These are phyloP conservation scores for Rugonectria rugulosa DNA, from an alignment of 2,329 filamentous ascomycete genomes.

Conservation along the genomic window DNA sequence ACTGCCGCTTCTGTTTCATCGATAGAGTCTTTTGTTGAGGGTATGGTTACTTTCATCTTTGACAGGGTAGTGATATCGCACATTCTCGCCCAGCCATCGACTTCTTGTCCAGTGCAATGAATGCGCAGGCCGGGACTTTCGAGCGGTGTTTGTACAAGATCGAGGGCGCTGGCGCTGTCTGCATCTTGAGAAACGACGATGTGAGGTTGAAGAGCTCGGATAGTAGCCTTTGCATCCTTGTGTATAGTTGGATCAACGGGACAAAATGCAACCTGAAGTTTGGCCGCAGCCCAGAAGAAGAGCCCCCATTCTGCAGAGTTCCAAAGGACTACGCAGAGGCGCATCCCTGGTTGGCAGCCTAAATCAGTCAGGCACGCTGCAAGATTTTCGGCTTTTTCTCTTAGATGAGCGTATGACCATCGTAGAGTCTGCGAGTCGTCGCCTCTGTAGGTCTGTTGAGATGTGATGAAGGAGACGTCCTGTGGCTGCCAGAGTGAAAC, in stretches of 20 bases:
- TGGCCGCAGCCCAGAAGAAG: constrained; percentile 47
- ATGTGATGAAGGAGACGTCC: constrained; percentile 10
- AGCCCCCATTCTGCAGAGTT: constrained; percentile 51
- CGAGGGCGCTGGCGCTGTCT: constrained; percentile 29
- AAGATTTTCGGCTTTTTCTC: constrained; percentile 34
- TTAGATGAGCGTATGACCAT: constrained; percentile 43
- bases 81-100: constrained; percentile 34
- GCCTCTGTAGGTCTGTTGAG: not conserved
- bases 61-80: constrained; percentile 11
- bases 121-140: constrained; percentile 25
- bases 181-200: constrained; percentile 45
- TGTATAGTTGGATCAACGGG: constrained; percentile 44
- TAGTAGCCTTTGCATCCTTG: constrained; percentile 33
- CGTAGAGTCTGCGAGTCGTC: constrained; percentile 29
- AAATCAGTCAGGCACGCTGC: constrained; percentile 32
- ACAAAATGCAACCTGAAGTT: constrained; percentile 44
- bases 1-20: constrained; percentile 41
- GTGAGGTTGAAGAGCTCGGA: constrained; percentile 36
- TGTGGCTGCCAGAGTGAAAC: constrained; percentile 46
- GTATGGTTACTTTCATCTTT: not conserved
- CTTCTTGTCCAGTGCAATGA: constrained; percentile 30
- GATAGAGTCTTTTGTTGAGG: not conserved
- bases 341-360: constrained; percentile 40
- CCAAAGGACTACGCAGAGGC: constrained; percentile 42
- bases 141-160: constrained; percentile 8